These are phyloP conservation scores for Ceriops decandra DNA, from an alignment of 345 rosid species.

Conservation along the genomic window DNA sequence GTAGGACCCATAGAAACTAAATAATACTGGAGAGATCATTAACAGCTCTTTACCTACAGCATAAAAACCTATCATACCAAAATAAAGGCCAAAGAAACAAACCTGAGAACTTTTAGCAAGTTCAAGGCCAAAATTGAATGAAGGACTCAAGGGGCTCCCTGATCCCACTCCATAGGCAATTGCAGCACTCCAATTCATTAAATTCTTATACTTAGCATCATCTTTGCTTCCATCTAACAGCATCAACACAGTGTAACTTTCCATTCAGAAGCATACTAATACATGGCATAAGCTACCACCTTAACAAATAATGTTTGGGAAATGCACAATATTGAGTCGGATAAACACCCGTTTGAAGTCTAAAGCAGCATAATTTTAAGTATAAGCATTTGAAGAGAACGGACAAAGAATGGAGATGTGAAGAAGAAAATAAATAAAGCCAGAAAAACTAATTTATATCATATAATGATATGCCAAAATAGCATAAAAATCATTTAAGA, in stretches of 20 bases:
- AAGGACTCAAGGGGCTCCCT: slow-evolving; percentile 79
- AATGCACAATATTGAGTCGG: background rate
- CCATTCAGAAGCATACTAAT: background rate
- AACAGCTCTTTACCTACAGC: slow-evolving; percentile 1
- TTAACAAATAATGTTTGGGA: background rate
- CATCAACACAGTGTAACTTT: slow-evolving; percentile 14
- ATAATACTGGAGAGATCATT: background rate
- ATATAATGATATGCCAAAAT: background rate
- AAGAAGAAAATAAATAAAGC: background rate
- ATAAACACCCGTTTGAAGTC: background rate
- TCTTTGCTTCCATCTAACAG: slow-evolving; percentile 53
- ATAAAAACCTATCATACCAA: background rate
- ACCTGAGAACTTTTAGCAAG: slow-evolving; percentile 80
- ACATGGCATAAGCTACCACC: background rate
- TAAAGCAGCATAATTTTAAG: background rate
- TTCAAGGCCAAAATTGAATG: slow-evolving; percentile 82
- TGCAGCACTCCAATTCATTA: slow-evolving; percentile 83
- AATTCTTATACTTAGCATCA: slow-evolving; percentile 44
- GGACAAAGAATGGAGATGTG: background rate
- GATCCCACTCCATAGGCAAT: slow-evolving; percentile 81
- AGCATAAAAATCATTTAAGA: background rate
- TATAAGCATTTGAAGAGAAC: background rate
- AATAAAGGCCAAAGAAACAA: slow-evolving; percentile 2
- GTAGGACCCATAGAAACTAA: no score
- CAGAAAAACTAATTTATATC: slow-evolving; percentile 5